phyloP scores from a whole-genome alignment of 768 basidiomycete genomes.

The Boletus huronensis region DNA sequence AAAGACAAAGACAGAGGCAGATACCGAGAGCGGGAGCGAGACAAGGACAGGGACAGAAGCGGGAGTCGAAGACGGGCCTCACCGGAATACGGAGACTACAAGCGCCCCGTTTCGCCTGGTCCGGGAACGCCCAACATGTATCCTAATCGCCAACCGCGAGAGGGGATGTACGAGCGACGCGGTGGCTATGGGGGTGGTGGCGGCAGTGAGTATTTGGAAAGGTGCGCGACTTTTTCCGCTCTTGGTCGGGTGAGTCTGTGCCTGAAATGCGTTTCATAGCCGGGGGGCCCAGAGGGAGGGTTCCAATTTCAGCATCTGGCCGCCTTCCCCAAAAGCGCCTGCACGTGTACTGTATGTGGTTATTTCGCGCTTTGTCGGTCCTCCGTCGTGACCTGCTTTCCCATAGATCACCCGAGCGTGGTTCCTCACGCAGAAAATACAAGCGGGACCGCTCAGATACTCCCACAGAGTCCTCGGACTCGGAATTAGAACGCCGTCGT shows the following conservation, averaged over 20 bases:
- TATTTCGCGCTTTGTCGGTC: background rate
- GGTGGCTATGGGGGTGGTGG: conserved; percentile 34
- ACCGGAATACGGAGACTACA: conserved; percentile 61
- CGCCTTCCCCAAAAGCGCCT: conserved; percentile 71
- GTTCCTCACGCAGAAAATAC: conserved; percentile 50
- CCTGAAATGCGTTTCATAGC: conserved; percentile 36
- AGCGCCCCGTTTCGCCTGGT: conserved; percentile 39
- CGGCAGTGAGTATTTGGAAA: conserved; percentile 58
- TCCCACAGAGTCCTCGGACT: conserved; percentile 42
- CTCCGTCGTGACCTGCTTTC: background rate
- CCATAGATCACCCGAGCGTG: conserved; percentile 55
- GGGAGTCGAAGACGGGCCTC: conserved; percentile 42
- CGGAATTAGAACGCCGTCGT: conserved; percentile 57
- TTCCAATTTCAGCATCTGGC: conserved; percentile 68
- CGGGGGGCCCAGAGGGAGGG: conserved; percentile 66
- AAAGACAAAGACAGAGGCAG: conserved; percentile 22
- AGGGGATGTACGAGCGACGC: conserved; percentile 18
- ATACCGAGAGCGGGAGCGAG: conserved; percentile 23
- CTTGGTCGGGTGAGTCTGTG: background rate
- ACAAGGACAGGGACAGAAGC: conserved; percentile 12
- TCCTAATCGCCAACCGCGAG: conserved; percentile 33
- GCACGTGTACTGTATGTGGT: conserved; percentile 51
- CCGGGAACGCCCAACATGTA: conserved; percentile 54
- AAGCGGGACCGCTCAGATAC: conserved; percentile 52
- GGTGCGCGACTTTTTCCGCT: conserved; percentile 39